Conservation (phyloP, 148 eudicot species). For the Diospyros kaki region DNA sequence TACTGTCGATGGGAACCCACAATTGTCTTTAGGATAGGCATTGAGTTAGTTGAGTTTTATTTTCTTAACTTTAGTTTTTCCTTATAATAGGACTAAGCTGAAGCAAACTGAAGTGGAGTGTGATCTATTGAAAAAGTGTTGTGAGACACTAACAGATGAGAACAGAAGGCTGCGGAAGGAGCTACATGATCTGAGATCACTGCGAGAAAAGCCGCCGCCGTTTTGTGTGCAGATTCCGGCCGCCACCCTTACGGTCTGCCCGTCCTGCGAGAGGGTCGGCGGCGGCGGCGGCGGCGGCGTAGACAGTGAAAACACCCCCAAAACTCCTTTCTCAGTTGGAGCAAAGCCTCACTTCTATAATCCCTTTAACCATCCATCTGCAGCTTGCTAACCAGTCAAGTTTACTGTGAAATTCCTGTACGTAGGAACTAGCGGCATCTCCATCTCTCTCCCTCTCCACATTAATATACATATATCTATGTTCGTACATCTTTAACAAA, state of each 20-base stretch:
- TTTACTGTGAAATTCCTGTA: no score
- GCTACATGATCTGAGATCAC: constrained; percentile 27
- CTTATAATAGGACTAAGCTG: constrained; percentile 32
- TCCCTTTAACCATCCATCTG: constrained; percentile 18
- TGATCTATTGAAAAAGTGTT: constrained; percentile 32
- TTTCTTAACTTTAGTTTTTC: neutral
- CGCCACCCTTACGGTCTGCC: constrained; percentile 37
- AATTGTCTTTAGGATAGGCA: no score
- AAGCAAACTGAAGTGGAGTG: constrained; percentile 48
- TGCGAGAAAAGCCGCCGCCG: neutral
- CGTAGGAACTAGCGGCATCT: neutral
- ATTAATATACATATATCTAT: neutral
- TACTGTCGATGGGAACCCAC: no score
- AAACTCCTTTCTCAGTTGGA: neutral
- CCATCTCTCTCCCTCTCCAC: neutral
- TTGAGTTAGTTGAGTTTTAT: no score
- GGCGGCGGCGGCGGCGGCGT: neutral
- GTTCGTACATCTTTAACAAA: neutral
- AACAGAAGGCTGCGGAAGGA: constrained; percentile 39
- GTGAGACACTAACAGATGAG: constrained; percentile 31
- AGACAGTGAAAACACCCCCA: neutral
- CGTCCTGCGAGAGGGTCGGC: constrained; percentile 32
- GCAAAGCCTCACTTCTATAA: constrained; percentile 11
- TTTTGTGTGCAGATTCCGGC: constrained; percentile 30
- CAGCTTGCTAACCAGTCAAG: constrained; percentile 10